Base-by-base conservation (phyloP, 192 early-diverging fungal species). In the Gigaspora rosea region DNA sequence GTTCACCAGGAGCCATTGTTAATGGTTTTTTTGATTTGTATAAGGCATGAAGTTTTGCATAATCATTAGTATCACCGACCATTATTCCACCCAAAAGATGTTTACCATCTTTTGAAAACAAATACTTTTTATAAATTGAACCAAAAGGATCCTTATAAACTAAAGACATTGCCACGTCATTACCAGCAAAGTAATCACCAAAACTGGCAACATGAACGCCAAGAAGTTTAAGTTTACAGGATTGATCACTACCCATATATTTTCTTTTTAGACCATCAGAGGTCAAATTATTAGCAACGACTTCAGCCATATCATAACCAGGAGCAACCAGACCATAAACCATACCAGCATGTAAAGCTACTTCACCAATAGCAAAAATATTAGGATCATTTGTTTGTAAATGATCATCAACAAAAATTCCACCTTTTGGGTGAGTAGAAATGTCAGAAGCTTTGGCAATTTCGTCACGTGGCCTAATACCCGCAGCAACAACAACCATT, bases 281-380 rank as follows among this genome's bases (percentile, higher is more conserved):
- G 8, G 78, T 56, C 46, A 91, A 75, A 69, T 88, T 88, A 11
- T 72, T 78, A 6, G 90, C 88, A 27, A 90, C 85, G 15, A 91
- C 78, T 18, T 89, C 88, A n/a, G 91, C 91, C 90, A 91, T 91
- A 20, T 92, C 90, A 46, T 91, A 89, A 72, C 91, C 91, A 20
- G 91, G 90, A 18, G 90, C 90, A 9, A 92, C 88, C n/a, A 85
- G 71, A 59, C 90, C 90, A 79, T 90, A 92, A 41, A 79, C 73
- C 51, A 76, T 79, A 16, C 76, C 86, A 20, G 70, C 77, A 49
- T 82, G 82, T 16, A 77, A 78, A 66, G 85, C 91, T 73, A 85
- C 85, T 80, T 91, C 90, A 22, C 90, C 90, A 74, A 91, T 86
- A 35, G 90, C 91, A 81, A 79, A 91, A 9, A 91, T 75, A 50